phyloP scores from a whole-genome alignment of 1,284 basidiomycete species.

The Cryptococcus sp. region DNA sequence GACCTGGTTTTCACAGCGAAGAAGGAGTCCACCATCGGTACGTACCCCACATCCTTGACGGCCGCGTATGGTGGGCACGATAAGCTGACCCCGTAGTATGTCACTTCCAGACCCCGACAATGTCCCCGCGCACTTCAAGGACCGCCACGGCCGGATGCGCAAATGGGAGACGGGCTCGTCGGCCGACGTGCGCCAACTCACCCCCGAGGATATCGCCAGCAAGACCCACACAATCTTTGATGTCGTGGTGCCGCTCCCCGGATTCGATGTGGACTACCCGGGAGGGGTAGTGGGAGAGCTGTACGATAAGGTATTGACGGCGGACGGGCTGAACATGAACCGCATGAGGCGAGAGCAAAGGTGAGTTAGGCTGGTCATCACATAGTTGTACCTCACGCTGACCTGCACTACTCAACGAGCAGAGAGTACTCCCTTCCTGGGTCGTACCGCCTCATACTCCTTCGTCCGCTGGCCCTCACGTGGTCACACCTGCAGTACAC shows the following conservation, averaged over 20 bases:
- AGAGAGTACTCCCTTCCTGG: constrained; percentile 91
- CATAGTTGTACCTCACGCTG: background rate
- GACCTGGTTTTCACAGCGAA: constrained; percentile 69
- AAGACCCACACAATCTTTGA: constrained; percentile 75
- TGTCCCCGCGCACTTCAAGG: constrained; percentile 13
- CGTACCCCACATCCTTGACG: background rate
- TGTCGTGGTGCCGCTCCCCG: constrained; percentile 91
- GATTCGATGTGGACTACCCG: constrained; percentile 86
- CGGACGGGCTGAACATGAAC: constrained; percentile 82
- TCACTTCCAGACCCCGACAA: constrained; percentile 4
- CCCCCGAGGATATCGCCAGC: constrained; percentile 67
- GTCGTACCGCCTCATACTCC: constrained; percentile 87
- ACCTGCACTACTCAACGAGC: background rate
- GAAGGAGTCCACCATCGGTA: constrained; percentile 18
- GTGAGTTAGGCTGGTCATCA: constrained; percentile 53
- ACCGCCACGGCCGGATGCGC: constrained; percentile 9
- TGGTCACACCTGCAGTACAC: constrained; percentile 85
- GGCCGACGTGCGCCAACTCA: constrained; percentile 67
- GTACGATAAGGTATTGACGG: constrained; percentile 72
- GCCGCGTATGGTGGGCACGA: background rate
- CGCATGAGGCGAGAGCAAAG: constrained; percentile 84
- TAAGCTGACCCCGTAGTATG: background rate
- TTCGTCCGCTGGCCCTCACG: constrained; percentile 72
- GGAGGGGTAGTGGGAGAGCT: constrained; percentile 74
- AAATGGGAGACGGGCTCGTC: constrained; percentile 41